Conservation (phyloP, 2,329 filamentous ascomycete species). For the Claviceps maximensis region DNA sequence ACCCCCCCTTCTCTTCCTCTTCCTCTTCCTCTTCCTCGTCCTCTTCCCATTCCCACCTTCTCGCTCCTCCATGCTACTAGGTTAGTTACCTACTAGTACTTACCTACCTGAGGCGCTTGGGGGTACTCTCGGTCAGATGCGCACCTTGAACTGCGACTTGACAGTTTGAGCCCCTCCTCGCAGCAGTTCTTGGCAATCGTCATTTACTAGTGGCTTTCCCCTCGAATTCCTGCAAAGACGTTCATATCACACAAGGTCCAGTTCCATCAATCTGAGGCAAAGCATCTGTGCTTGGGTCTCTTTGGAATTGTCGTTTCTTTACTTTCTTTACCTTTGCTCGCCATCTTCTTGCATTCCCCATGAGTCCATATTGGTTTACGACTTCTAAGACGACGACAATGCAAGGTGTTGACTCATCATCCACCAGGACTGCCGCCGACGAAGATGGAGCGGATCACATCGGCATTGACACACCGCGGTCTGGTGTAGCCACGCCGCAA, state of each 20-base stretch:
- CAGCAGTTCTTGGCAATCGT: conserved; percentile 21
- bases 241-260: conserved; percentile 14
- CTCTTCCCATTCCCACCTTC: background rate
- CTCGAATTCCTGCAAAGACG: conserved; percentile 6
- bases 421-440: conserved; percentile 44
- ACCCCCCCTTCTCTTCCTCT: background rate
- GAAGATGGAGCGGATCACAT: conserved; percentile 66
- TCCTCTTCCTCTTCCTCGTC: background rate
- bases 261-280: background rate
- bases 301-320: background rate
- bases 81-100: background rate
- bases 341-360: background rate
- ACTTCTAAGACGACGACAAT: conserved; percentile 21
- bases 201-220: conserved; percentile 28
- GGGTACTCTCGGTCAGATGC: conserved; percentile 12
- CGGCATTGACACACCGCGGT: conserved; percentile 76
- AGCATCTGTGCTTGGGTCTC: background rate
- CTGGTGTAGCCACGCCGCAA: conserved; percentile 82
- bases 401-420: conserved; percentile 38
- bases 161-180: conserved; percentile 3
- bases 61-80: background rate
- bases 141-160: conserved; percentile 8
- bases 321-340: background rate
- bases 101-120: background rate
- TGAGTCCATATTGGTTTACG: conserved; percentile 2